Conservation (phyloP, 2,329 filamentous ascomycete genomes). For the Bretziella fagacearum region DNA sequence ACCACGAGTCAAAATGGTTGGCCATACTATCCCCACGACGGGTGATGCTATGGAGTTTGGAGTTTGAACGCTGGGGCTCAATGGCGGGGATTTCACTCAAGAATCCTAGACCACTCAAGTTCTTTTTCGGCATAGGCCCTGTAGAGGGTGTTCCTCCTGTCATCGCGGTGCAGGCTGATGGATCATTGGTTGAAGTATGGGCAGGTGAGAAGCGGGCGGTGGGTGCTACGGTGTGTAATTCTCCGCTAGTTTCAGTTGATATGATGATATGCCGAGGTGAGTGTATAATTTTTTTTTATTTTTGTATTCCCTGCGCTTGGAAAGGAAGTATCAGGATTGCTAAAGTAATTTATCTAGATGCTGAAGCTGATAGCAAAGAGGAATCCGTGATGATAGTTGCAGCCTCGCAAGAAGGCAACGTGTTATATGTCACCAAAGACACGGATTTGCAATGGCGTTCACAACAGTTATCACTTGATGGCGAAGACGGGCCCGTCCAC, state of each 20-base stretch:
- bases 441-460: constrained; percentile 30
- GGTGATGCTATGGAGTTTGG: constrained; percentile 47
- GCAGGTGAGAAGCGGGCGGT: constrained; percentile 27
- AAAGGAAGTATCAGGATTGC: neutral
- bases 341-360: neutral
- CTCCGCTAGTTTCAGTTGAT: constrained; percentile 33
- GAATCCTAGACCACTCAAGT: constrained; percentile 41
- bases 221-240: constrained; percentile 30
- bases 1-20: constrained; percentile 46
- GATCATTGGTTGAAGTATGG: constrained; percentile 41
- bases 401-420: constrained; percentile 1
- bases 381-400: constrained; percentile 1
- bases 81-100: constrained; percentile 31
- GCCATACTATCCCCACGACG: constrained; percentile 44
- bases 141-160: constrained; percentile 21
- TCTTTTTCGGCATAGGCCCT: constrained; percentile 36
- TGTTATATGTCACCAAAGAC: constrained; percentile 3
- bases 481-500: constrained; percentile 19
- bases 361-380: neutral
- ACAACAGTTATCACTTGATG: constrained; percentile 26
- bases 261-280: constrained; percentile 30
- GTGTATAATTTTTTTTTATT: constrained; percentile 13
- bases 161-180: constrained; percentile 46
- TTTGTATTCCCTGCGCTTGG: neutral
- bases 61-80: constrained; percentile 38